These are phyloP conservation scores for Scheffersomyces coipomensis DNA, from an alignment of 805 yeast species.

Conservation along the genomic window DNA sequence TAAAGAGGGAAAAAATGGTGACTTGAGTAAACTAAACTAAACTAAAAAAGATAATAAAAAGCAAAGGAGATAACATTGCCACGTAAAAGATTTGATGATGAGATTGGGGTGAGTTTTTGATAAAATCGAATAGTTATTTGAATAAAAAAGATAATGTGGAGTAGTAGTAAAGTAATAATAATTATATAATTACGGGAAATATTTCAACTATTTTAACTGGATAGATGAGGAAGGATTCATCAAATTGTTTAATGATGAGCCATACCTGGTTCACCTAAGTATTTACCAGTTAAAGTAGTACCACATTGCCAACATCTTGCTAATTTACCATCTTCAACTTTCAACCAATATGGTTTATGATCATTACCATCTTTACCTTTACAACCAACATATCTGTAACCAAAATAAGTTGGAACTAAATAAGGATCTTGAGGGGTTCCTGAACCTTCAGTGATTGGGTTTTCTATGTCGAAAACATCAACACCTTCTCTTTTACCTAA, in stretches of 20 bases:
- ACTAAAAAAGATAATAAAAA: no score
- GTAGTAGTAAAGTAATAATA: no score
- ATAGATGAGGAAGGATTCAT: no score
- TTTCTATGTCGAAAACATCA: conserved; percentile 87
- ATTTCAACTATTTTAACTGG: no score
- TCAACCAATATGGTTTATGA: conserved; percentile 89
- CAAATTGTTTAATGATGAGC: conserved; percentile 50
- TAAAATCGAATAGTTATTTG: no score
- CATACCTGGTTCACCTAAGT: conserved; percentile 77
- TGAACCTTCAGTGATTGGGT: conserved; percentile 80
- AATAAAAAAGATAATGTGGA: no score
- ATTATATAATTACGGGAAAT: no score
- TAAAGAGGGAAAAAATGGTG: no score
- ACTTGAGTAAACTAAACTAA: no score
- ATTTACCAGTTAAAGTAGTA: conserved; percentile 84
- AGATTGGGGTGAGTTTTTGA: no score
- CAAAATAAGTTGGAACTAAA: conserved; percentile 85
- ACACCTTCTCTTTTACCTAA: conserved; percentile 95
- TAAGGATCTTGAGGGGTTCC: conserved; percentile 93
- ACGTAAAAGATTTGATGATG: no score
- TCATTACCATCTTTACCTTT: conserved; percentile 94
- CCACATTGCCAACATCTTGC: conserved; percentile 99
- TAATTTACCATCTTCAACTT: conserved; percentile 76
- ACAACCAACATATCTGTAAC: conserved; percentile 94
- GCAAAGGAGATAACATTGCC: no score